phyloP scores from a whole-genome alignment of 2,329 filamentous ascomycete genomes.

The Cytospora chrysosperma region DNA sequence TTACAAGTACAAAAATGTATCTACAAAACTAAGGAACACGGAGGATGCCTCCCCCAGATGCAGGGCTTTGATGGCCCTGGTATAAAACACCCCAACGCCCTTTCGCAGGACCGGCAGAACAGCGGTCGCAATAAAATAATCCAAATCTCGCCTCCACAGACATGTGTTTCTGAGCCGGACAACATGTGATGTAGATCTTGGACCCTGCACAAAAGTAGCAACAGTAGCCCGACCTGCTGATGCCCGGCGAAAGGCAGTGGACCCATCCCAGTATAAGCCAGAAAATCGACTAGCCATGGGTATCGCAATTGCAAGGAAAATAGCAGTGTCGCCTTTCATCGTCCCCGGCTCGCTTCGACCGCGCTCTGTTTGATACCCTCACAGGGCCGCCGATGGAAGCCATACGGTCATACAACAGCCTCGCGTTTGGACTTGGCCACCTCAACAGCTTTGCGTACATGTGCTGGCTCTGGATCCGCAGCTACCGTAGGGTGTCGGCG shows the following conservation, averaged over 20 bases:
- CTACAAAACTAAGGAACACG: slow-evolving; percentile 9
- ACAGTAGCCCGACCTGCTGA: slow-evolving; percentile 1
- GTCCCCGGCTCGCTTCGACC: background rate
- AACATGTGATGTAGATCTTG: background rate
- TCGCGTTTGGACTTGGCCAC: slow-evolving; percentile 18
- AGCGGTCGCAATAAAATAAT: slow-evolving; percentile 8
- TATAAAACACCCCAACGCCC: slow-evolving; percentile 14
- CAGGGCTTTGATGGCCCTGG: background rate
- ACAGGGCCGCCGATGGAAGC: background rate
- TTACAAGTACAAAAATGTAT: slow-evolving; percentile 14
- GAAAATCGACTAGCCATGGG: slow-evolving; percentile 16
- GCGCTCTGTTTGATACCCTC: background rate
- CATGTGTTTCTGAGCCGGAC: background rate
- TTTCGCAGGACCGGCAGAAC: background rate
- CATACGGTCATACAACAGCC: slow-evolving; percentile 10
- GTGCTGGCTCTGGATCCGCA: slow-evolving; percentile 15
- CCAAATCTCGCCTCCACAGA: background rate
- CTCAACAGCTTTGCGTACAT: slow-evolving; percentile 13
- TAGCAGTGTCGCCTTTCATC: slow-evolving; percentile 8
- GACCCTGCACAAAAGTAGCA: background rate
- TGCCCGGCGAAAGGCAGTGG: background rate
- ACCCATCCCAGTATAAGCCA: slow-evolving; percentile 5
- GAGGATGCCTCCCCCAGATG: background rate
- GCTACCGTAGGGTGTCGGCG: slow-evolving; percentile 11
- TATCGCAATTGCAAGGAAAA: slow-evolving; percentile 22